Evolutionary conservation across 495 filamentous ascomycete genomes (phyloP).

Genomic region (Lasiosphaeria ovina): DNA sequence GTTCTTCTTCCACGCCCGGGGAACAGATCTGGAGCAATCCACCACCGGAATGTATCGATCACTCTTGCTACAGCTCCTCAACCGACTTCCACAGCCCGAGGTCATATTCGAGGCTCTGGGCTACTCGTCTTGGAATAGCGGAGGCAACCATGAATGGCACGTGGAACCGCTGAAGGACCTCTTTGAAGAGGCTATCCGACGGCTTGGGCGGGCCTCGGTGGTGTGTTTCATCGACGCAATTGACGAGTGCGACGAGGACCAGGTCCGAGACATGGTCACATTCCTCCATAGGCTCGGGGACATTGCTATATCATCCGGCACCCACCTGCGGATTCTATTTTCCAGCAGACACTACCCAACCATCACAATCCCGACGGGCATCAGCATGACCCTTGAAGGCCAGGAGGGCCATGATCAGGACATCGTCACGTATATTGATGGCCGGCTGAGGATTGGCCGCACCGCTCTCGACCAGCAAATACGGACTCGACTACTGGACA

Average conservation of each 20-base stretch:
- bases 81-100: constrained; percentile 25
- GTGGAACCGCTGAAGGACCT: constrained; percentile 29
- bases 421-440: constrained; percentile 24
- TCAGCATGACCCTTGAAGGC: constrained; percentile 27
- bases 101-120: constrained; percentile 24
- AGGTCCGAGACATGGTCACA: constrained; percentile 36
- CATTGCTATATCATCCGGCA: constrained; percentile 1
- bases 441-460: constrained; percentile 21
- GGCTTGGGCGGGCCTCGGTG: constrained; percentile 21
- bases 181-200: constrained; percentile 28
- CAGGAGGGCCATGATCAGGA: constrained; percentile 28
- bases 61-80: constrained; percentile 38
- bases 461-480: constrained; percentile 28
- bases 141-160: constrained; percentile 28
- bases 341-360: constrained; percentile 54
- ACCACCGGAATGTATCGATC: constrained; percentile 56
- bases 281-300: constrained; percentile 35
- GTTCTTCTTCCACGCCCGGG: constrained; percentile 38
- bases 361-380: constrained; percentile 37
- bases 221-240: constrained; percentile 45
- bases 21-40: constrained; percentile 50
- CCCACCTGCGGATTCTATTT: constrained; percentile 37
- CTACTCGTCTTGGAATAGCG: constrained; percentile 4
- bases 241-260: constrained; percentile 39
- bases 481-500: constrained; percentile 33